A percentile compares a stretch with the other conserved stretches of the same genome.
These are phyloP conservation scores for Ambrosia trifida DNA, from an alignment of 129 eudicot genomes.

Conservation along the genomic window DNA sequence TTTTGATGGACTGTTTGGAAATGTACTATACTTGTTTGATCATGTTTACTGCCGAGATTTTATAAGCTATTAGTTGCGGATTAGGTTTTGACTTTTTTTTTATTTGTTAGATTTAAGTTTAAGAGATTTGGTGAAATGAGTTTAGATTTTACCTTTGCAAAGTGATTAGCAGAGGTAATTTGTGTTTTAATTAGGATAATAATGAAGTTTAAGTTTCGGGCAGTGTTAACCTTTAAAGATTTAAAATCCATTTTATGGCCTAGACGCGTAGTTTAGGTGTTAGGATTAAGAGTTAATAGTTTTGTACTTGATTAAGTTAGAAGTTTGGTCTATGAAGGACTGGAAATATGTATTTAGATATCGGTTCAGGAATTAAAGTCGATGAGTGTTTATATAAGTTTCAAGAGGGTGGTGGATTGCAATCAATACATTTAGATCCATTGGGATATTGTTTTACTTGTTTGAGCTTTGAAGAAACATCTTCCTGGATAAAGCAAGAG, in stretches of 20 bases:
- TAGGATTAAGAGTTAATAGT: not conserved
- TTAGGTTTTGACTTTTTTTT: not conserved
- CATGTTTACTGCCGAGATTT: not conserved
- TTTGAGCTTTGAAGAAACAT: not conserved
- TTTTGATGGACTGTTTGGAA: not conserved
- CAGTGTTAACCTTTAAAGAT: no score
- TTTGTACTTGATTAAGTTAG: not conserved
- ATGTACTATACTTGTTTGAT: not conserved
- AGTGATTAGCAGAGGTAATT: no score
- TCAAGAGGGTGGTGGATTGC: not conserved
- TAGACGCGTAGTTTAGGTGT: not conserved
- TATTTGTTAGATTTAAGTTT: not conserved
- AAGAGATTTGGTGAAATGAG: no score
- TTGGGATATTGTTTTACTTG: not conserved
- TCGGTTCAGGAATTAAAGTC: not conserved
- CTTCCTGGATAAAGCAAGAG: not conserved
- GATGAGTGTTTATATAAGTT: not conserved
- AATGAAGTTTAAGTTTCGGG: no score
- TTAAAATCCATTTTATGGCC: not conserved
- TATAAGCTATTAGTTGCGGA: not conserved
- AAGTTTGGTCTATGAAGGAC: not conserved
- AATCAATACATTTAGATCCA: not conserved
- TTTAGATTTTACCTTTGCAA: no score
- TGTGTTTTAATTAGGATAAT: no score
- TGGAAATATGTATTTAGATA: not conserved